Evolutionary conservation across 2,329 filamentous ascomycete species (phyloP).

Genomic region (Colletotrichum sp.): DNA sequence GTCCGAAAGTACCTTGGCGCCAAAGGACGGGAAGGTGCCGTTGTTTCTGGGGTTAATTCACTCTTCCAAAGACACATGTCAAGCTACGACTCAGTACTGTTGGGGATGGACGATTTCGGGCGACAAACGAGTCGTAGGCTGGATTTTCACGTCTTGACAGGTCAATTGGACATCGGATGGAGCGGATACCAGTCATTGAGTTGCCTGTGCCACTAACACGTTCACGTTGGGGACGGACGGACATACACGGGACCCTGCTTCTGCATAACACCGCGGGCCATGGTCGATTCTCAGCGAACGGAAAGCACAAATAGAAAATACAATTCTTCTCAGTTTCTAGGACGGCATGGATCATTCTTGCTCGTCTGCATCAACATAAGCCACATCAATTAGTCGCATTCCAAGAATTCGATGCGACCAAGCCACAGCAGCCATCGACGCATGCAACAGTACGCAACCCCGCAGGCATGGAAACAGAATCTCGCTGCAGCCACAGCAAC

Average conservation of each 20-base stretch:
- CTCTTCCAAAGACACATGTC: not conserved
- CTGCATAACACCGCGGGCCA: not conserved
- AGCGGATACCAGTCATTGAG: not conserved
- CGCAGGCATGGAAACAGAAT: not conserved
- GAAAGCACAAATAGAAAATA: not conserved
- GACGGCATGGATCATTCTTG: not conserved
- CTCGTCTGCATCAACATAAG: not conserved
- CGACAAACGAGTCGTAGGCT: not conserved
- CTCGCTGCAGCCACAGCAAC: not conserved
- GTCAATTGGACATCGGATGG: not conserved
- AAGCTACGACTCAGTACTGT: not conserved
- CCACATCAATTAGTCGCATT: not conserved
- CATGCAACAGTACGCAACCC: not conserved
- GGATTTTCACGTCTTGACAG: not conserved
- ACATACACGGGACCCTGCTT: not conserved
- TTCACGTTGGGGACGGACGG: not conserved
- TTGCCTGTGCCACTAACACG: not conserved
- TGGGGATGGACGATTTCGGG: not conserved
- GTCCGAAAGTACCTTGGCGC: not conserved
- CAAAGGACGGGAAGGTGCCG: not conserved
- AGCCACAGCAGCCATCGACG: not conserved
- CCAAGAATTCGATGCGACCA: not conserved
- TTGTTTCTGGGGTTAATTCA: not conserved
- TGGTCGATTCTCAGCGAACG: not conserved
- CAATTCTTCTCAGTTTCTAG: not conserved